Conservation (phyloP, 768 basidiomycete genomes). For the Austroboletus eburneus region DNA sequence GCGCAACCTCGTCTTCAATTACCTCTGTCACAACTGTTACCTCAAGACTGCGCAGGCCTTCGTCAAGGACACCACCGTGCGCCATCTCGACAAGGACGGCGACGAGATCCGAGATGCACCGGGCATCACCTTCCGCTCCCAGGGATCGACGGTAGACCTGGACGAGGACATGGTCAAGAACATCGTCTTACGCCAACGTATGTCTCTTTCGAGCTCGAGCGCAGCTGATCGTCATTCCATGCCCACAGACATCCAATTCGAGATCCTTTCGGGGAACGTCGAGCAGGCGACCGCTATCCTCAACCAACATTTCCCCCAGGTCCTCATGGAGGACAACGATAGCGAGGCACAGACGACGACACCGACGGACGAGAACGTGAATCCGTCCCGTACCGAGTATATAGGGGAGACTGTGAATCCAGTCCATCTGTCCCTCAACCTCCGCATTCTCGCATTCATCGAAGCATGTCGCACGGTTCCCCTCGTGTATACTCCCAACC, state of each 20-base stretch:
- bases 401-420: slow-evolving; percentile 64
- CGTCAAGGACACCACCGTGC: slow-evolving; percentile 54
- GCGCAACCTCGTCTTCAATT: slow-evolving; percentile 71
- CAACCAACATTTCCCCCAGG: slow-evolving; percentile 69
- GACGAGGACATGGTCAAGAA: slow-evolving; percentile 40
- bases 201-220: slow-evolving; percentile 14
- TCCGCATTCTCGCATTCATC: slow-evolving; percentile 83
- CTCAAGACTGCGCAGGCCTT: slow-evolving; percentile 70
- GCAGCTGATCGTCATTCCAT: not conserved
- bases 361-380: slow-evolving; percentile 20
- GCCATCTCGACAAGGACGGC: slow-evolving; percentile 65
- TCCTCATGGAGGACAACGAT: slow-evolving; percentile 40
- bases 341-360: slow-evolving; percentile 14
- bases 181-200: slow-evolving; percentile 54
- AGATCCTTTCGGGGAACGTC: slow-evolving; percentile 74
- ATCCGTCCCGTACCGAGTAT: slow-evolving; percentile 42
- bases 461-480: slow-evolving; percentile 78
- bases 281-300: slow-evolving; percentile 65
- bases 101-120: slow-evolving; percentile 47
- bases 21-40: slow-evolving; percentile 71
- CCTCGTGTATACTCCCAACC: slow-evolving; percentile 39
- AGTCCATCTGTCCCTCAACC: slow-evolving; percentile 74
- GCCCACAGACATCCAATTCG: slow-evolving; percentile 55
- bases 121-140: slow-evolving; percentile 2
- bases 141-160: slow-evolving; percentile 21